Conservation (phyloP, 2,329 filamentous ascomycete species). For the Parastagonospora avenae region DNA sequence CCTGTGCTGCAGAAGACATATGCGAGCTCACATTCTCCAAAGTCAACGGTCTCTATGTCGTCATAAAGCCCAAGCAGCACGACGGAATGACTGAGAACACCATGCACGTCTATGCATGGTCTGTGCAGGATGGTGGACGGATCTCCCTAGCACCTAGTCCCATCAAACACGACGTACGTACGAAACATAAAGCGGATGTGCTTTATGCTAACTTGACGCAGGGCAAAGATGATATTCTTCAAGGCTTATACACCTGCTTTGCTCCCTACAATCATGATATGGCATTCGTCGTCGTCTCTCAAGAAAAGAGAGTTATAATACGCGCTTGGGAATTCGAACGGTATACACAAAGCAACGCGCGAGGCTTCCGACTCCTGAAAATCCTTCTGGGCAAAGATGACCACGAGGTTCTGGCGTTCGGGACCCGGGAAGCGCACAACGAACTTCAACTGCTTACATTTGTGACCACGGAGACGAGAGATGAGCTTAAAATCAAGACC, state of each 20-base stretch:
- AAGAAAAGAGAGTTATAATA: constrained; percentile 4
- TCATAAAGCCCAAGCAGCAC: not conserved
- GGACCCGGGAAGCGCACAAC: constrained; percentile 3
- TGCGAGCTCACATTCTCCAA: constrained; percentile 1
- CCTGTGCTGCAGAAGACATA: constrained; percentile 1
- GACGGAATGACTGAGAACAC: not conserved
- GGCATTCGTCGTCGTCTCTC: not conserved
- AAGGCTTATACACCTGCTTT: constrained; percentile 4
- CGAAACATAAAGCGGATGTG: not conserved
- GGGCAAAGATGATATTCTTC: constrained; percentile 5
- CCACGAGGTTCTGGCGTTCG: not conserved
- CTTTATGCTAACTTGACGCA: not conserved
- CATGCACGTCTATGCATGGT: constrained; percentile 2
- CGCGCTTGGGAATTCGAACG: not conserved
- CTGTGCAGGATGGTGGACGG: not conserved
- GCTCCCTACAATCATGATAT: not conserved
- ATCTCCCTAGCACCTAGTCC: not conserved
- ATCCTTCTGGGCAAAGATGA: not conserved
- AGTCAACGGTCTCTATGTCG: not conserved
- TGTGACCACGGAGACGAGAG: not conserved
- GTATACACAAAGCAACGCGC: constrained; percentile 1
- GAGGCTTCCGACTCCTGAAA: constrained; percentile 3
- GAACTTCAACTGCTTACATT: constrained; percentile 3
- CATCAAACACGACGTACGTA: constrained; percentile 1
- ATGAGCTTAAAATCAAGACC: not conserved